These are phyloP conservation scores for Rugonectria rugulosa DNA, from an alignment of 2,329 filamentous ascomycete species.

Conservation along the genomic window DNA sequence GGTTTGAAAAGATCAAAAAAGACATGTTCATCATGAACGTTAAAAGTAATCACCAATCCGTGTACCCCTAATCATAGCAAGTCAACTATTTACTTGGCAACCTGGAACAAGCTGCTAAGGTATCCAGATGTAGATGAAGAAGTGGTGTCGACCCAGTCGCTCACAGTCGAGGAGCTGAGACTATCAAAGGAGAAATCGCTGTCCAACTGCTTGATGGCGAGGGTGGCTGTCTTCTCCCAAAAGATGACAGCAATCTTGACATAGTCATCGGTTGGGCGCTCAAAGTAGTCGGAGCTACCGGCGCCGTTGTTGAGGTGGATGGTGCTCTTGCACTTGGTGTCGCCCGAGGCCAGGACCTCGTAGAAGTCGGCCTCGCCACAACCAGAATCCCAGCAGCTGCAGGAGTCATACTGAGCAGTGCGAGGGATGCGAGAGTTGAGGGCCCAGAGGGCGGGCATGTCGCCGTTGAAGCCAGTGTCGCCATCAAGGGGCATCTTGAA, in stretches of 20 bases:
- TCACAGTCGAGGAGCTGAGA: slow-evolving; percentile 49
- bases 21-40: not conserved
- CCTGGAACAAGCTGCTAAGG: slow-evolving; percentile 36
- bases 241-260: slow-evolving; percentile 73
- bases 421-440: slow-evolving; percentile 78
- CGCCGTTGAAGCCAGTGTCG: slow-evolving; percentile 58
- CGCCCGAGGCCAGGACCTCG: slow-evolving; percentile 72
- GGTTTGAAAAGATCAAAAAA: not conserved
- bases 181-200: slow-evolving; percentile 50
- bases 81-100: slow-evolving; percentile 6
- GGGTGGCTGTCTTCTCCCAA: slow-evolving; percentile 55
- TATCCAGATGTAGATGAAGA: slow-evolving; percentile 8
- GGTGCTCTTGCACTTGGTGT: slow-evolving; percentile 73
- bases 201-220: slow-evolving; percentile 64
- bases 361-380: slow-evolving; percentile 82
- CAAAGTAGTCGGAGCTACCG: slow-evolving; percentile 76
- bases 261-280: slow-evolving; percentile 64
- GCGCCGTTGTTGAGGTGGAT: slow-evolving; percentile 70
- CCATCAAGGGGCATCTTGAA: slow-evolving; percentile 75
- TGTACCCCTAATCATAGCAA: not conserved
- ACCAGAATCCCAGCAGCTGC: slow-evolving; percentile 74
- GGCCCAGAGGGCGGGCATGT: slow-evolving; percentile 80
- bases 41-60: not conserved
- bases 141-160: slow-evolving; percentile 42
- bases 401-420: slow-evolving; percentile 72